These are phyloP conservation scores for Malassezia obtusa DNA, from an alignment of 1,284 basidiomycete genomes.

Conservation along the genomic window DNA sequence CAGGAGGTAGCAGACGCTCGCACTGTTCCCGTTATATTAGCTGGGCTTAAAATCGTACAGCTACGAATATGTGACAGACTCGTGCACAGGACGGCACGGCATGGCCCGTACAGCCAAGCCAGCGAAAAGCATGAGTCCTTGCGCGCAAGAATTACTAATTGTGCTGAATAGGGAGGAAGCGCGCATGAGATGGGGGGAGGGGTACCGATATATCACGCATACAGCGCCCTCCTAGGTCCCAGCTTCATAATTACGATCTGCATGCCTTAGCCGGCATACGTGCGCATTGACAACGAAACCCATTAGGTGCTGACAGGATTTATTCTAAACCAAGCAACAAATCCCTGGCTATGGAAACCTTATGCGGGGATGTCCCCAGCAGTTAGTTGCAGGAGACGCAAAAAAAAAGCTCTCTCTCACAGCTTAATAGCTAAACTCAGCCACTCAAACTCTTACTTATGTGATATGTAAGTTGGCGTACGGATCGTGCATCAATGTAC, in stretches of 20 bases:
- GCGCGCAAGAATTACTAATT: constrained; percentile 1
- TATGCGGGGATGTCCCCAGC: too few species aligned
- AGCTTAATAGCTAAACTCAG: too few species aligned
- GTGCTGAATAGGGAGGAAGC: neutral
- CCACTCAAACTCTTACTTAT: too few species aligned
- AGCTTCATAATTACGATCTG: neutral
- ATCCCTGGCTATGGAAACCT: too few species aligned
- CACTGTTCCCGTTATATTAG: neutral
- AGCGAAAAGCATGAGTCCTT: neutral
- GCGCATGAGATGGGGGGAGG: neutral
- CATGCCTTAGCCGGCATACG: neutral
- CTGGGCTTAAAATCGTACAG: neutral
- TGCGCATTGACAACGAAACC: too few species aligned
- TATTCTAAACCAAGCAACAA: too few species aligned
- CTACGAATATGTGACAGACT: neutral
- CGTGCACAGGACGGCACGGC: constrained; percentile 1
- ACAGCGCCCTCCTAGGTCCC: too few species aligned
- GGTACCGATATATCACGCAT: neutral
- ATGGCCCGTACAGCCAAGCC: neutral
- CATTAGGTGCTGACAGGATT: too few species aligned
- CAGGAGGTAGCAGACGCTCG: neutral
- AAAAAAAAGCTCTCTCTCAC: too few species aligned
- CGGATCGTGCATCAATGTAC: neutral
- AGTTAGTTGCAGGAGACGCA: too few species aligned
- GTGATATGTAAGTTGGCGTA: neutral